A percentile compares a stretch with the other conserved stretches of the same genome.
Evolutionary conservation across 345 rosid species (phyloP).

Genomic region (Isatis tinctoria): DNA sequence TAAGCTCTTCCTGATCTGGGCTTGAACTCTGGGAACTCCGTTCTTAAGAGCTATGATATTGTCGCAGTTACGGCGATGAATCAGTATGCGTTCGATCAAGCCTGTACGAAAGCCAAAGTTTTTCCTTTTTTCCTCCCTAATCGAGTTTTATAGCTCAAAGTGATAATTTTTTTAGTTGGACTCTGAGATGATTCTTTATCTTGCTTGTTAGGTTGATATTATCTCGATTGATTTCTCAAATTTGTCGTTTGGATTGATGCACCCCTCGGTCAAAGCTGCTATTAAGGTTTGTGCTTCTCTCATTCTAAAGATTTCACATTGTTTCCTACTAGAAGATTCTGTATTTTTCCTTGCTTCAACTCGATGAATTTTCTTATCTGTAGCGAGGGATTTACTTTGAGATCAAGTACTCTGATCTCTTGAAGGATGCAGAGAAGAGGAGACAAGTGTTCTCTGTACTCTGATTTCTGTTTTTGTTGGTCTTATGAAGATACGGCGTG

Average conservation of each 20-base stretch:
- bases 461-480: too few species aligned
- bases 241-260: constrained; percentile 62
- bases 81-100: constrained; percentile 61
- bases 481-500: too few species aligned
- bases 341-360: background rate
- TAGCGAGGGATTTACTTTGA: constrained; percentile 90
- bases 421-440: constrained; percentile 56
- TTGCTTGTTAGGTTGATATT: constrained; percentile 62
- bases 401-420: constrained; percentile 57
- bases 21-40: constrained; percentile 64
- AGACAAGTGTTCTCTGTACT: too few species aligned
- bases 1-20: too few species aligned
- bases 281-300: constrained; percentile 46
- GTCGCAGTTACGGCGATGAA: too few species aligned
- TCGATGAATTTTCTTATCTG: background rate
- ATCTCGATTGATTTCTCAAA: constrained; percentile 66
- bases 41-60: constrained; percentile 69
- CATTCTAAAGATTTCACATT: background rate
- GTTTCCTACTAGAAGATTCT: background rate
- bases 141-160: background rate
- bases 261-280: constrained; percentile 60
- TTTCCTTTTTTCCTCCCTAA: background rate
- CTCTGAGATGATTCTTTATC: background rate
- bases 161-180: background rate
- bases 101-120: constrained; percentile 74